phyloP scores from a whole-genome alignment of 2,329 filamentous ascomycete species.

The Colletotrichum gigasporum region DNA sequence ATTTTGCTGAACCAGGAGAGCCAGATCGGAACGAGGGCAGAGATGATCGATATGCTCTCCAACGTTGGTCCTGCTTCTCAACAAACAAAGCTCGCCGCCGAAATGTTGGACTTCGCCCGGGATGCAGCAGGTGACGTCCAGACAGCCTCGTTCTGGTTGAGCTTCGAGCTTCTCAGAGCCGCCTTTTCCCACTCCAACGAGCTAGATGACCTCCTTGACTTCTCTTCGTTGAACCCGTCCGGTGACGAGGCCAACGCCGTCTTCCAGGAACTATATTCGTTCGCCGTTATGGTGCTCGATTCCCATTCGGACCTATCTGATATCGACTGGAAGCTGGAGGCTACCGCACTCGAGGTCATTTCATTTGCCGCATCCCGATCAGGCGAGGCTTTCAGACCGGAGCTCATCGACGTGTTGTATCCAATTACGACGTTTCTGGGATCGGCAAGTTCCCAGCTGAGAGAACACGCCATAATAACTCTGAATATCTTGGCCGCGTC shows the following conservation, averaged over 20 bases:
- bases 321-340: conserved; percentile 76
- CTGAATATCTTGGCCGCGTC: conserved; percentile 81
- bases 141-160: conserved; percentile 82
- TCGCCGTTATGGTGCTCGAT: conserved; percentile 71
- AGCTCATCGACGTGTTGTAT: conserved; percentile 91
- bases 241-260: conserved; percentile 55
- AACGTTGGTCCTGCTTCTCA: conserved; percentile 66
- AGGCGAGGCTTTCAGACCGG: conserved; percentile 76
- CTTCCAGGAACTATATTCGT: conserved; percentile 74
- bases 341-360: conserved; percentile 82
- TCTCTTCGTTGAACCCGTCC: conserved; percentile 50
- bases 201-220: conserved; percentile 74
- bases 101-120: conserved; percentile 72
- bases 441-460: conserved; percentile 72
- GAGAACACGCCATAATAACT: conserved; percentile 83
- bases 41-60: conserved; percentile 66
- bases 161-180: conserved; percentile 75
- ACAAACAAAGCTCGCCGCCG: conserved; percentile 68
- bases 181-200: conserved; percentile 60
- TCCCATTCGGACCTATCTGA: conserved; percentile 59
- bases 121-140: conserved; percentile 66
- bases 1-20: conserved; percentile 72
- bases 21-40: conserved; percentile 68
- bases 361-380: conserved; percentile 78
- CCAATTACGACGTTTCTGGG: conserved; percentile 90